These are phyloP conservation scores for Plantago lanceolata DNA, from an alignment of 305 asterid genomes.

Conservation along the genomic window DNA sequence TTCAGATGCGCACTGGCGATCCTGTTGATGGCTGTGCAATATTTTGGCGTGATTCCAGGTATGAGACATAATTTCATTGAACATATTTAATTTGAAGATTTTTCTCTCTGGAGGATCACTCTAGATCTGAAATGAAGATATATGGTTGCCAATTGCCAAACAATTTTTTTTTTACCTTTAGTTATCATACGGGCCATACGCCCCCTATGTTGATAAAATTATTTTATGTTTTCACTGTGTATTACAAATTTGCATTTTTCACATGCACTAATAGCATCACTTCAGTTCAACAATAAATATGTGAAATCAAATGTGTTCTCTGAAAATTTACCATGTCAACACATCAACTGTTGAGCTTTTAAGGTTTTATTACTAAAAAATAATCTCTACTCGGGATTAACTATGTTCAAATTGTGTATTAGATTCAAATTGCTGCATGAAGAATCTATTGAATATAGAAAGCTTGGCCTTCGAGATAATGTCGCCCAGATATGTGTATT, in stretches of 20 bases:
- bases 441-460: conserved; percentile 74
- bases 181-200: conserved; percentile 9
- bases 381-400: conserved; percentile 21
- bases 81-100: conserved; percentile 11
- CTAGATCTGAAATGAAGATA: conserved; percentile 13
- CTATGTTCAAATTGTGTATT: conserved; percentile 26
- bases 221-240: too few species aligned
- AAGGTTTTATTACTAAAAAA: conserved; percentile 1
- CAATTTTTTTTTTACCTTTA: conserved; percentile 7
- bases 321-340: conserved; percentile 7
- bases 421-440: conserved; percentile 92
- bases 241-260: neutral
- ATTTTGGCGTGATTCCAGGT: conserved; percentile 90
- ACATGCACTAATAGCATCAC: neutral
- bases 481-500: conserved; percentile 96
- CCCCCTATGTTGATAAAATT: neutral
- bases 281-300: conserved; percentile 15
- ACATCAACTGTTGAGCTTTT: neutral
- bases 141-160: conserved; percentile 11
- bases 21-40: conserved; percentile 94
- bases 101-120: conserved; percentile 8
- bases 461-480: conserved; percentile 87
- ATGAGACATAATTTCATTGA: conserved; percentile 26
- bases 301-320: neutral
- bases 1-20: conserved; percentile 89